Evolutionary conservation across 164 flowering plant genomes (phyloP), one percentile per base, ranked within the genome.

Genomic region (Aristolochia californica): DNA sequence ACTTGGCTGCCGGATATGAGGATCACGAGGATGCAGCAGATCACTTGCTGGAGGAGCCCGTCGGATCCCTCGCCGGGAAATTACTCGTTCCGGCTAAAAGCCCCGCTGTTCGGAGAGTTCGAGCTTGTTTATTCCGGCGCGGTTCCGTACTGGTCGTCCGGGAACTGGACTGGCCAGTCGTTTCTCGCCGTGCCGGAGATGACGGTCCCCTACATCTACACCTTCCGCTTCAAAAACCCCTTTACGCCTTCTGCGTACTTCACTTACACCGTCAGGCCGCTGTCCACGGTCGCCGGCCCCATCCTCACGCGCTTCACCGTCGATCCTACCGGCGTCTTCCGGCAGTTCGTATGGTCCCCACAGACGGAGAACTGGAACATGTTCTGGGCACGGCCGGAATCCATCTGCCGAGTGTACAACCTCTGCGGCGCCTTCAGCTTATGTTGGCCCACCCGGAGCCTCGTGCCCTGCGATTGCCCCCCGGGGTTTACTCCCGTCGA

Each of bases 1-100:
- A 84, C 95, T 48, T 87, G 84, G 82, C 78, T 89, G 0, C 97
- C 97, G 24, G 95, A 85, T 2, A 87, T 89, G 95, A 83, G 82
- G 61, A 51, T 89, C 28, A 80, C 81, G n/a, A 27, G 49, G 9
- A 56, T 16, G 7, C 60, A 21, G 26, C 49, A 30, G 0, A 62
- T 89, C 23, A 76, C 77, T 17, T 68, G 75, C 38, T 89, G 97
- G 97, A 53, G 60, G 58, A 83, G 81, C 64, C 22, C 65, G 7
- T 38, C 55, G 10, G 90, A 89, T 68, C 91, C 97, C 4, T 63
- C 88, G 0, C 80, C 84, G 9, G 97, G 97, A 4, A 55, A 57
- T 27, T 89, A 75, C 69, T 63, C 82, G 9, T 75, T 89, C 45
- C 65, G 83, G 65, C 65, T 89, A 40, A 70, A 57, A 1, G 80